Evolutionary conservation across 2,329 filamentous ascomycete genomes (phyloP), one percentile per base, ranked within the genome.

Genomic region (Cytospora chrysosperma): DNA sequence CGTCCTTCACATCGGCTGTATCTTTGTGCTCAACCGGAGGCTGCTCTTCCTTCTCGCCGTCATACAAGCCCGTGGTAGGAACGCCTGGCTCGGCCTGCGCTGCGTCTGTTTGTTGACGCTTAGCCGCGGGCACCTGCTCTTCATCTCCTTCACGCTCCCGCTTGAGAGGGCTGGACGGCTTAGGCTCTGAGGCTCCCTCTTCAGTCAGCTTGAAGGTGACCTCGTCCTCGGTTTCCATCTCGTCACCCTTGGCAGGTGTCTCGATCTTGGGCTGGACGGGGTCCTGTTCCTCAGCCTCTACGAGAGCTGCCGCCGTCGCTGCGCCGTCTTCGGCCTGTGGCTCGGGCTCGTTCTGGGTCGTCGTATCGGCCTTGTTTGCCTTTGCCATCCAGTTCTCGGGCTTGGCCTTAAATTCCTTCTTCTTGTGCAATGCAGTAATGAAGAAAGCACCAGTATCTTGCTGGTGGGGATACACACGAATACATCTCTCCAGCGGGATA

Each of bases 371-470:
- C 56, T 58, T 51, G 50, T 21, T 55, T 19, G 43, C 26, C 19
- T 40, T 9, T 12, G 58, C 64, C 71, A 83, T 85, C 61, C 77
- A 80, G 5, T 84, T 82, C 75, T 95, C 91, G 26, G 88, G 88
- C 75, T 85, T 90, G 10, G 88, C 89, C 74, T 85, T 90, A 74
- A 96, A 93, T 68, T 97, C 95, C 28, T 86, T 85, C 74, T 89
- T 88, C 83, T 99, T 99, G 80, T 97, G 91, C 21, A 99, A 79
- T 0, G 97, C 93, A 0, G 93, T 90, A 73, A 99, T 97, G 79
- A 99, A 99, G 82, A 99, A 99, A 26, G 90, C 94, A 62, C 95
- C 95, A 3, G 95, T 99, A 71, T 99, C 93, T 77, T 99, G 95
- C 73, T 93, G 84, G 75, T 99, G 95, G 37, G 93, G 91, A 75